These are phyloP conservation scores for Panaeolus papilionaceus DNA, from an alignment of 768 basidiomycete species.

Conservation along the genomic window DNA sequence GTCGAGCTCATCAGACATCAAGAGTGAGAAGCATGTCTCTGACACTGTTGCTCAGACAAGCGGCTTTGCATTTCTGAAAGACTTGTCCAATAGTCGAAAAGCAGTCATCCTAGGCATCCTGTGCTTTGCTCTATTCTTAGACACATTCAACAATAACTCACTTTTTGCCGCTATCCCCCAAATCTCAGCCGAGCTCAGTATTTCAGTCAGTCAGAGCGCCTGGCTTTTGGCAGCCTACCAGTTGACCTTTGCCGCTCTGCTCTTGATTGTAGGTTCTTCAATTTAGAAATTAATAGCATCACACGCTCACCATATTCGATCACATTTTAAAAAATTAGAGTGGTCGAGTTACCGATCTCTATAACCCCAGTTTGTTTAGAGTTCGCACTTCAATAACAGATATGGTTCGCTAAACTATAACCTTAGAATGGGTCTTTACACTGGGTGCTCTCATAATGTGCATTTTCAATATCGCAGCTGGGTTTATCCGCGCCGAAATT, in stretches of 20 bases:
- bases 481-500: slow-evolving; percentile 53
- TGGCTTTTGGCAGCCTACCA: slow-evolving; percentile 53
- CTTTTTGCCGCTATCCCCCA: slow-evolving; percentile 46
- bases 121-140: slow-evolving; percentile 49
- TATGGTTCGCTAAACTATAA: not conserved
- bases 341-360: slow-evolving; percentile 45
- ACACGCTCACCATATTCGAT: slow-evolving; percentile 3
- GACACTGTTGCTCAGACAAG: not conserved
- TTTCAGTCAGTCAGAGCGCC: slow-evolving; percentile 32
- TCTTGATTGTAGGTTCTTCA: slow-evolving; percentile 37
- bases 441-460: slow-evolving; percentile 47
- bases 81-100: slow-evolving; percentile 22
- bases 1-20: not conserved
- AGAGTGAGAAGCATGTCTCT: not conserved
- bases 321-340: slow-evolving; percentile 31
- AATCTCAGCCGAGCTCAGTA: slow-evolving; percentile 30
- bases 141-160: slow-evolving; percentile 49
- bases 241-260: slow-evolving; percentile 48
- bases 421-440: slow-evolving; percentile 46
- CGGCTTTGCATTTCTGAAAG: slow-evolving; percentile 17
- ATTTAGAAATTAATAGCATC: not conserved
- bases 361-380: slow-evolving; percentile 42
- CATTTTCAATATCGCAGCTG: slow-evolving; percentile 48
- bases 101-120: slow-evolving; percentile 39
- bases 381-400: not conserved